Evolutionary conservation across 192 early-diverging fungal genomes (phyloP), one percentile per base, ranked within the genome.

Genomic region (Borealophlyctis nickersoniae): DNA sequence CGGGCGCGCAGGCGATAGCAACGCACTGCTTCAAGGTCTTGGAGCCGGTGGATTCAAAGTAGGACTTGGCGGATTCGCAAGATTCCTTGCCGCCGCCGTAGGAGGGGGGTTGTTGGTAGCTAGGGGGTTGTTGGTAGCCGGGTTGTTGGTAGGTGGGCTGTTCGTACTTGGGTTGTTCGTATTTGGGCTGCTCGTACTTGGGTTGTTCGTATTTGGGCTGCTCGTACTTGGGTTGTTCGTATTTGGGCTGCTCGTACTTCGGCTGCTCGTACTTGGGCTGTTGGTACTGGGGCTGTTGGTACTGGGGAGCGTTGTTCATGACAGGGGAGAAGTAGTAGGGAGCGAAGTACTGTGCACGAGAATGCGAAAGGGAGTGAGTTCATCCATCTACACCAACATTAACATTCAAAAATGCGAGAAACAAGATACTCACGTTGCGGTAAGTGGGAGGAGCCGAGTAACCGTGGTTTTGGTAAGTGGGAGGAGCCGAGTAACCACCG

Each of bases 31-130:
- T 69, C 51, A 69, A 36, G 2, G 67, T 69, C 9, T 32, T 16
- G 22, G 67, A 69, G 52, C 52, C 32, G 52, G 67, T 69, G 33
- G 49, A 5, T n/a, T 69, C 9, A 52, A 62, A 61, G 67, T 69
- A 33, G 3, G 30, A 29, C 4, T 7, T 35, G 24, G 63, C 63
- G 36, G 53, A 45, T 19, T 45, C 19, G 39, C 39, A 45, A 45
- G 19, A 19, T 19, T 45, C 39, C 7, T 7, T 13, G 7, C 39
- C 19, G 39, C 19, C 7, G 39, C 9, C 7, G 39, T 7, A 45
- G 39, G 39, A 45, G 39, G 7, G 9, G 39, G 39, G 39, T 45
- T 45, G 39, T 19, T 45, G 7, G 39, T 45, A 45, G 39, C 9
- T 19, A 45, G n/a, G n/a, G n/a, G n/a, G n/a, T n/a, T n/a, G n/a